These are phyloP conservation scores for Phytophthora megakarya DNA, from an alignment of 352 stramenopile genomes.

Conservation along the genomic window DNA sequence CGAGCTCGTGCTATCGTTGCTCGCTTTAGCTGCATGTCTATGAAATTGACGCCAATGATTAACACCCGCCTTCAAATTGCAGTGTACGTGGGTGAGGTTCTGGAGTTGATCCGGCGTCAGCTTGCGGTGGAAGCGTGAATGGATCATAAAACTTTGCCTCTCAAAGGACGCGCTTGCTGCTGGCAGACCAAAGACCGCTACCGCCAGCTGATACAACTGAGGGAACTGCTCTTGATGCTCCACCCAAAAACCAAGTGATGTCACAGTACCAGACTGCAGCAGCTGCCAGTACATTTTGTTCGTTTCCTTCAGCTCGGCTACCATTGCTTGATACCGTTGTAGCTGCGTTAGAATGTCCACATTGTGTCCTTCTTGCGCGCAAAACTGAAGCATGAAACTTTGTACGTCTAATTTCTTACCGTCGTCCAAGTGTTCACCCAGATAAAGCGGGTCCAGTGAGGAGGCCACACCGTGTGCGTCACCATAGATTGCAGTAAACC, in stretches of 20 bases:
- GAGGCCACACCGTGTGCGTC: slow-evolving; percentile 66
- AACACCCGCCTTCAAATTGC: slow-evolving; percentile 43
- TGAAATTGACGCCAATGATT: background rate
- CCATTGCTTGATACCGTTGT: slow-evolving; percentile 52
- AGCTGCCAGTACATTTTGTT: slow-evolving; percentile 65
- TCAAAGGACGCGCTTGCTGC: slow-evolving; percentile 53
- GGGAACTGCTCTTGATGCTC: slow-evolving; percentile 58
- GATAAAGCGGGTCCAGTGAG: slow-evolving; percentile 59
- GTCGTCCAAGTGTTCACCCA: slow-evolving; percentile 55
- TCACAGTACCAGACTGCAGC: slow-evolving; percentile 49
- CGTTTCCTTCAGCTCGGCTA: slow-evolving; percentile 54
- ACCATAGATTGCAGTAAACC: slow-evolving; percentile 68
- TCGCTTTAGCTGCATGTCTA: slow-evolving; percentile 13
- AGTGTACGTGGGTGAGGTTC: slow-evolving; percentile 67
- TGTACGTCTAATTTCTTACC: slow-evolving; percentile 51
- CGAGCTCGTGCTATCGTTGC: background rate
- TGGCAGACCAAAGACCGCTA: slow-evolving; percentile 60
- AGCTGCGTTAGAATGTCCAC: slow-evolving; percentile 58
- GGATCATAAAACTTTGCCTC: slow-evolving; percentile 33
- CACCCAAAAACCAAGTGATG: slow-evolving; percentile 63
- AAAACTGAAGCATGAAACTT: slow-evolving; percentile 56
- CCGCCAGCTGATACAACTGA: slow-evolving; percentile 62
- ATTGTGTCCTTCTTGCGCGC: slow-evolving; percentile 32
- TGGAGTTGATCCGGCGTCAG: slow-evolving; percentile 50
- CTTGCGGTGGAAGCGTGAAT: slow-evolving; percentile 49